Conservation (phyloP, 768 basidiomycete genomes). For the Filobasidium floriforme region DNA sequence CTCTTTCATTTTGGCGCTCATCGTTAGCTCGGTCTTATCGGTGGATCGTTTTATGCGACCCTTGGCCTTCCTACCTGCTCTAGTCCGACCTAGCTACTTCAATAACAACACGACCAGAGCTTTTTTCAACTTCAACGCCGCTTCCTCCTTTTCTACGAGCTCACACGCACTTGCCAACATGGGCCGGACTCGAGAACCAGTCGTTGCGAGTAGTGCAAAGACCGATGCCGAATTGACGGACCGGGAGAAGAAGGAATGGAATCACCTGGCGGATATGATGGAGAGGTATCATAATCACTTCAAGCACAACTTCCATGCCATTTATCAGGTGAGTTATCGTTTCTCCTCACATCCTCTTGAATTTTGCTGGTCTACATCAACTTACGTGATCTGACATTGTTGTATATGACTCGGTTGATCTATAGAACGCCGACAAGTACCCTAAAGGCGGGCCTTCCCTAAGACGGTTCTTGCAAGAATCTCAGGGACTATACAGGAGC, state of each 20-base stretch:
- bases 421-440: constrained; percentile 14
- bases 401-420: constrained; percentile 38
- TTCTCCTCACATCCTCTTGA: no score
- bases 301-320: constrained; percentile 34
- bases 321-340: constrained; percentile 33
- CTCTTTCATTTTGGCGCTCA: no score
- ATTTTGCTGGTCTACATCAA: not conserved
- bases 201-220: not conserved
- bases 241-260: constrained; percentile 16
- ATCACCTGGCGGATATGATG: constrained; percentile 37
- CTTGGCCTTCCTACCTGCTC: no score
- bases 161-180: no score
- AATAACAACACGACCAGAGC: no score
- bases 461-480: constrained; percentile 34
- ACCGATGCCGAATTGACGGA: not conserved
- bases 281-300: constrained; percentile 39
- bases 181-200: not conserved
- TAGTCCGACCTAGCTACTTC: no score
- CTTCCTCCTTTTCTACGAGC: no score
- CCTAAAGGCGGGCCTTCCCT: constrained; percentile 27
- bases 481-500: constrained; percentile 31
- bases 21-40: no score
- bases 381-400: constrained; percentile 16
- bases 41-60: no score
- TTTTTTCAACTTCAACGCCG: no score